These are phyloP conservation scores for Clitoria ternatea DNA, from an alignment of 306 rosid species.

Conservation along the genomic window DNA sequence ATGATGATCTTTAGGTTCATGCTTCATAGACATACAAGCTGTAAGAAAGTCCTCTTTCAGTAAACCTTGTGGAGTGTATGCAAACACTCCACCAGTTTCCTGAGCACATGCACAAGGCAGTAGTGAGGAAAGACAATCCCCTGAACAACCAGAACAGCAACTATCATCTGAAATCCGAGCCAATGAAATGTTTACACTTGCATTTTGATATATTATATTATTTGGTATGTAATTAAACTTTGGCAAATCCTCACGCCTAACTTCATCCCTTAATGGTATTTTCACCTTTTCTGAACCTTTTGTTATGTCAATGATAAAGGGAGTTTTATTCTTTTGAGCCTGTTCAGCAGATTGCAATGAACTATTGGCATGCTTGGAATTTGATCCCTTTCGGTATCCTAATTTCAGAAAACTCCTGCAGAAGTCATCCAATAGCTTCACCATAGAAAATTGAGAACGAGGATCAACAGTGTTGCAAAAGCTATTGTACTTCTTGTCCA, in stretches of 20 bases:
- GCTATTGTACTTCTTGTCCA: conserved; percentile 31
- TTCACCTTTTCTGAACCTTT: conserved; percentile 63
- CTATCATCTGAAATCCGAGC: conserved; percentile 74
- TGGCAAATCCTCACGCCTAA: conserved; percentile 52
- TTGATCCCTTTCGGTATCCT: conserved; percentile 22
- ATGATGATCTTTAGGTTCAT: conserved; percentile 42
- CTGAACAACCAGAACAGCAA: conserved; percentile 64
- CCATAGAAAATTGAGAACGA: conserved; percentile 28
- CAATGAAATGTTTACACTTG: conserved; percentile 55
- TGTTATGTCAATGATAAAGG: conserved; percentile 43
- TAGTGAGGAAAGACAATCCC: conserved; percentile 55
- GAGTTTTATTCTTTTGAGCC: conserved; percentile 17
- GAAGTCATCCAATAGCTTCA: conserved; percentile 24
- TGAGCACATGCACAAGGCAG: conserved; percentile 82
- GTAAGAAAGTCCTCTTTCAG: conserved; percentile 60
- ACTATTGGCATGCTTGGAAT: conserved; percentile 18
- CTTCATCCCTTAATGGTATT: conserved; percentile 53
- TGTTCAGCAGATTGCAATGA: conserved; percentile 14
- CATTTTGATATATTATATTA: conserved; percentile 59
- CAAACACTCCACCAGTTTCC: conserved; percentile 89
- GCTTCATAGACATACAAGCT: conserved; percentile 38
- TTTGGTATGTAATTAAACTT: conserved; percentile 63
- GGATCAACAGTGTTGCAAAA: neutral
- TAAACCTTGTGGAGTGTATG: conserved; percentile 57
- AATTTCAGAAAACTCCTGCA: conserved; percentile 32